These are phyloP conservation scores for Ascochyta koolunga DNA, from an alignment of 2,329 filamentous ascomycete species.

Conservation along the genomic window DNA sequence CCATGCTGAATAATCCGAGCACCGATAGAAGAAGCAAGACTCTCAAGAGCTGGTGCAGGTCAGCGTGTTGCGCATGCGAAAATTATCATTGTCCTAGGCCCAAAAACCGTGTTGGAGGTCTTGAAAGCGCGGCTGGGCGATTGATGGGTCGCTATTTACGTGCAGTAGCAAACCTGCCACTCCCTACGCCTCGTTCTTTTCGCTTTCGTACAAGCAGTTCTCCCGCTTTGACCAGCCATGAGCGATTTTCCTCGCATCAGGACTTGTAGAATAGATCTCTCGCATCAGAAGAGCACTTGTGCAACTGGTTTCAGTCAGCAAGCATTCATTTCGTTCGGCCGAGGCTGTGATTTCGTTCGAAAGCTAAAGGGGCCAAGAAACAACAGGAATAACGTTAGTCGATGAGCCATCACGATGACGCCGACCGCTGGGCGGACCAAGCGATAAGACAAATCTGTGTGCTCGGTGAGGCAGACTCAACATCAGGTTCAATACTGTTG, in stretches of 20 bases:
- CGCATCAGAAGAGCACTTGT: conserved; percentile 21
- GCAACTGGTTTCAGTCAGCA: conserved; percentile 17
- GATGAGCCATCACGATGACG: conserved; percentile 30
- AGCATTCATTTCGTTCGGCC: conserved; percentile 29
- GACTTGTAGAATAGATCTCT: background rate
- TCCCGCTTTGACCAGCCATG: conserved; percentile 16
- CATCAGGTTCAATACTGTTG: too few species aligned
- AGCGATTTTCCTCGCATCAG: conserved; percentile 27
- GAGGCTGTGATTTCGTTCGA: conserved; percentile 18
- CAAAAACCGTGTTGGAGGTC: background rate
- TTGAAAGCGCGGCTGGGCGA: background rate
- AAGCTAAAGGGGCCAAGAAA: conserved; percentile 10
- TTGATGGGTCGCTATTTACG: conserved; percentile 5
- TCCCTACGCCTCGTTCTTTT: background rate
- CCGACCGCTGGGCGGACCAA: conserved; percentile 12
- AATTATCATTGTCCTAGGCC: background rate
- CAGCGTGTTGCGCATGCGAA: background rate
- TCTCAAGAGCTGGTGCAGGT: background rate
- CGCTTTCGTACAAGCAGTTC: conserved; percentile 8
- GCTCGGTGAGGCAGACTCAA: conserved; percentile 3
- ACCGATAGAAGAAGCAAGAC: conserved; percentile 8
- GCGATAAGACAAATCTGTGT: conserved; percentile 8
- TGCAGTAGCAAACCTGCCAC: background rate
- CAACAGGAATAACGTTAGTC: conserved; percentile 24
- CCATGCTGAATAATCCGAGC: conserved; percentile 18